A percentile compares a stretch with the other conserved stretches of the same genome.
phyloP scores from a whole-genome alignment of 495 filamentous ascomycete species.

The Geopyxis carbonaria region DNA sequence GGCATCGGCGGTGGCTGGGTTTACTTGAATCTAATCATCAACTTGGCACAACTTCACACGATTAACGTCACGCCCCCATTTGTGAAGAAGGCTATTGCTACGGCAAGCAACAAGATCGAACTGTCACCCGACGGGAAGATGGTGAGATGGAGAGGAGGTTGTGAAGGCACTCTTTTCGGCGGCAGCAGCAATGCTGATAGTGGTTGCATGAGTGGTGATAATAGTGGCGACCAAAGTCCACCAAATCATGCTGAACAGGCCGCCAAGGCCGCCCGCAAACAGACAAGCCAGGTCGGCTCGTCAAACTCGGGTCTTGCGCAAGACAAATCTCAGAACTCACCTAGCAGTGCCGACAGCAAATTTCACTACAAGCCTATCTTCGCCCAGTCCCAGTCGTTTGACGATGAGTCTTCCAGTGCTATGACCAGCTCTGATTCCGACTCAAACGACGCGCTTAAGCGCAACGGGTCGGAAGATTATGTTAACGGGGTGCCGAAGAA shows the following conservation, averaged over 20 bases:
- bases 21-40: conserved; percentile 63
- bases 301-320: no score
- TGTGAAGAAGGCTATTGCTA: conserved; percentile 46
- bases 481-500: conserved; percentile 26
- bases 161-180: conserved; percentile 39
- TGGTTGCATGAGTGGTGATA: conserved; percentile 26
- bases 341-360: conserved; percentile 29
- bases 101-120: conserved; percentile 52
- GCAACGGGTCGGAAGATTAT: conserved; percentile 29
- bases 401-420: conserved; percentile 29
- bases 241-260: no score
- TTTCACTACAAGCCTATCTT: conserved; percentile 52
- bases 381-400: conserved; percentile 31
- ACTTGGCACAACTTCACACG: conserved; percentile 65
- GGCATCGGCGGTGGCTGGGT: conserved; percentile 50
- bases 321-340: no score
- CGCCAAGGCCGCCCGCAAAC: no score
- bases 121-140: conserved; percentile 55
- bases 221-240: conserved; percentile 13
- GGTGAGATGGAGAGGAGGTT: conserved; percentile 55
- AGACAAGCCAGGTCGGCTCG: no score
- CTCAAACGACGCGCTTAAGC: conserved; percentile 24
- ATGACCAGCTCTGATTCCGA: conserved; percentile 24
- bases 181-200: conserved; percentile 33
- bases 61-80: conserved; percentile 59